These are phyloP conservation scores for Ogataea populi-albae DNA, from an alignment of 805 yeast genomes.

Conservation along the genomic window DNA sequence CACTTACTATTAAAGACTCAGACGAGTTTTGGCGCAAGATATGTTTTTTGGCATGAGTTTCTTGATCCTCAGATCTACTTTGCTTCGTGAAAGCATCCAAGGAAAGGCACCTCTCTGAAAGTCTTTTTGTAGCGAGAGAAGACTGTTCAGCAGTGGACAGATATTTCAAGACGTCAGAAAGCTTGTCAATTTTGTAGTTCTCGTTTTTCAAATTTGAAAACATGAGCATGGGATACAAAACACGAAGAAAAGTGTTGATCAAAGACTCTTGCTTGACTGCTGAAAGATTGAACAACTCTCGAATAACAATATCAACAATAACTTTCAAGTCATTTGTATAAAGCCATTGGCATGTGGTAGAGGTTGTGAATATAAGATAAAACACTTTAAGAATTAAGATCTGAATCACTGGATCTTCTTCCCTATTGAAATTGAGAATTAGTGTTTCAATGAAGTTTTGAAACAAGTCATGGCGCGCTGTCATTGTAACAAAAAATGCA, in stretches of 20 bases:
- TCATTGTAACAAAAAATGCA: constrained; percentile 56
- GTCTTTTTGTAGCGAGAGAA: constrained; percentile 37
- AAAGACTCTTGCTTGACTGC: constrained; percentile 50
- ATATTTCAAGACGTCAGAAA: constrained; percentile 49
- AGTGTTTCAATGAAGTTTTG: constrained; percentile 64
- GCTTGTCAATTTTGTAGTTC: constrained; percentile 55
- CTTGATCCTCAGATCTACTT: constrained; percentile 1
- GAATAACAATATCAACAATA: constrained; percentile 72
- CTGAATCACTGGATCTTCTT: constrained; percentile 64
- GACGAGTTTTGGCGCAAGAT: constrained; percentile 12
- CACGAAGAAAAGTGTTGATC: constrained; percentile 70
- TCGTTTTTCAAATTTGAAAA: constrained; percentile 59
- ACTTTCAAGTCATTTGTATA: constrained; percentile 85
- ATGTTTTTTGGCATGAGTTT: constrained; percentile 3
- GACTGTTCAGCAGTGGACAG: constrained; percentile 40
- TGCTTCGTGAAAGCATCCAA: constrained; percentile 18
- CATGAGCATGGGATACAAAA: constrained; percentile 65
- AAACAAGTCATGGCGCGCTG: constrained; percentile 40
- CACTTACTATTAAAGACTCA: constrained; percentile 17
- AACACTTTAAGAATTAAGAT: constrained; percentile 77
- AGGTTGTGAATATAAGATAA: constrained; percentile 67
- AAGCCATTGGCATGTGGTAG: constrained; percentile 61
- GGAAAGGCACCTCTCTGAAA: constrained; percentile 38
- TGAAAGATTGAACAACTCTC: constrained; percentile 74
- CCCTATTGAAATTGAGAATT: constrained; percentile 75